phyloP scores from a whole-genome alignment of 176 grass and related monocot genomes.

The Coix lacrymajobi region DNA sequence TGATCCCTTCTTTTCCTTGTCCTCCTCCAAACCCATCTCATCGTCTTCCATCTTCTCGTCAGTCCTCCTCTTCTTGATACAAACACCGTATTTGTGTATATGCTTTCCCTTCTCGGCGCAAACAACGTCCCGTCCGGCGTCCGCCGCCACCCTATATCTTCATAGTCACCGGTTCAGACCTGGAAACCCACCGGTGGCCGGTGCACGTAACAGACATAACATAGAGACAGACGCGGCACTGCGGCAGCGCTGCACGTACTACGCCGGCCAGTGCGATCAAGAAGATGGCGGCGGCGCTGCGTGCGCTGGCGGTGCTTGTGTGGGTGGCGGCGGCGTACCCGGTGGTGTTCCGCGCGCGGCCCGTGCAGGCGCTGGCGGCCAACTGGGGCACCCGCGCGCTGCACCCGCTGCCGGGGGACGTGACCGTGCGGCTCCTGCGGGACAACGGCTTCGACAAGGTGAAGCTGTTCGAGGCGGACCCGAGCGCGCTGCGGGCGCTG shows the following conservation, averaged over 20 bases:
- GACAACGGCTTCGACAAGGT: slow-evolving; percentile 81
- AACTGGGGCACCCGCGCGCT: slow-evolving; percentile 77
- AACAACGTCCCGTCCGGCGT: neutral
- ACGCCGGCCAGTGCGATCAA: neutral
- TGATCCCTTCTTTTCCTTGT: slow-evolving; percentile 24
- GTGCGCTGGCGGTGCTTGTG: slow-evolving; percentile 28
- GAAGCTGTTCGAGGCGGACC: slow-evolving; percentile 89
- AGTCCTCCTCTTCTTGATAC: neutral
- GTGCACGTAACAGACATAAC: neutral
- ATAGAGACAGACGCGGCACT: neutral
- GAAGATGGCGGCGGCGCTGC: neutral
- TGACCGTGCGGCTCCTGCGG: slow-evolving; percentile 56
- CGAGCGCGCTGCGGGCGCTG: slow-evolving; percentile 45
- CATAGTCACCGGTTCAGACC: neutral
- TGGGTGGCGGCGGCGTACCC: slow-evolving; percentile 41
- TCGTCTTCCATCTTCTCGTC: neutral
- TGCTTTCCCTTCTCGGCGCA: slow-evolving; percentile 24
- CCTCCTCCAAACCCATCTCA: neutral
- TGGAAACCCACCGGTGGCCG: neutral
- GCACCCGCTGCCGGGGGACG: slow-evolving; percentile 59
- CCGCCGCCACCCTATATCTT: neutral
- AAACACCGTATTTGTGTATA: neutral
- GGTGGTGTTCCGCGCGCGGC: slow-evolving; percentile 28
- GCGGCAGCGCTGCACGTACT: neutral
- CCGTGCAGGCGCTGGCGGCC: slow-evolving; percentile 43